A percentile compares a stretch with the other conserved stretches of the same genome.
phyloP scores from a whole-genome alignment of 2,329 filamentous ascomycete species.

The Arachnomyces sp. region DNA sequence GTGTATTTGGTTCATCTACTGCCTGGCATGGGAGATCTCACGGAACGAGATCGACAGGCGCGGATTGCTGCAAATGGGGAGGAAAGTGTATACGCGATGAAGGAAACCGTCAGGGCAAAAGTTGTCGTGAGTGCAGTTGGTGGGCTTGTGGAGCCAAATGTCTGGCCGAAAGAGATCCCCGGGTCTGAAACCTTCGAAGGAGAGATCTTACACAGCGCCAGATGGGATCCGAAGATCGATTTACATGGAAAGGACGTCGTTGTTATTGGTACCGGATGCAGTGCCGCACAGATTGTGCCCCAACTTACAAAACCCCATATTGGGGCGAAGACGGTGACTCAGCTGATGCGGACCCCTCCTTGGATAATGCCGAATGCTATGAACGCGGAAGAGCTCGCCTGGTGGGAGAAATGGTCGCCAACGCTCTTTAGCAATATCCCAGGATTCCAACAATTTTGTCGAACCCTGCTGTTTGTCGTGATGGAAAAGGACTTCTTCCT shows the following conservation, averaged over 20 bases:
- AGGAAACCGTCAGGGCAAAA: conserved; percentile 46
- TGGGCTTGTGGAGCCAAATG: conserved; percentile 47
- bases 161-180: conserved; percentile 42
- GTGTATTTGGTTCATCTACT: conserved; percentile 43
- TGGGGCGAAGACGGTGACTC: conserved; percentile 49
- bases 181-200: conserved; percentile 48
- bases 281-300: conserved; percentile 50
- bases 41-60: conserved; percentile 37
- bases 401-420: conserved; percentile 41
- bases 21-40: conserved; percentile 47
- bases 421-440: conserved; percentile 43
- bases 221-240: conserved; percentile 47
- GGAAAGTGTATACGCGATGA: conserved; percentile 41
- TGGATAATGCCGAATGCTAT: conserved; percentile 42
- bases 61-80: conserved; percentile 38
- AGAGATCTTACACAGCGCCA: conserved; percentile 49
- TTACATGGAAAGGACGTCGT: conserved; percentile 49
- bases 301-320: conserved; percentile 38
- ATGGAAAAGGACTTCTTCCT: conserved; percentile 34
- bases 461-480: conserved; percentile 38
- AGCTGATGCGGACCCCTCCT: conserved; percentile 51
- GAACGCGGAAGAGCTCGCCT: conserved; percentile 31
- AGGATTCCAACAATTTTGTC: conserved; percentile 38
- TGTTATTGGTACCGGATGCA: conserved; percentile 51
- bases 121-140: conserved; percentile 49